phyloP scores from a whole-genome alignment of 2,329 filamentous ascomycete species.

The Trichoderma atroviride region DNA sequence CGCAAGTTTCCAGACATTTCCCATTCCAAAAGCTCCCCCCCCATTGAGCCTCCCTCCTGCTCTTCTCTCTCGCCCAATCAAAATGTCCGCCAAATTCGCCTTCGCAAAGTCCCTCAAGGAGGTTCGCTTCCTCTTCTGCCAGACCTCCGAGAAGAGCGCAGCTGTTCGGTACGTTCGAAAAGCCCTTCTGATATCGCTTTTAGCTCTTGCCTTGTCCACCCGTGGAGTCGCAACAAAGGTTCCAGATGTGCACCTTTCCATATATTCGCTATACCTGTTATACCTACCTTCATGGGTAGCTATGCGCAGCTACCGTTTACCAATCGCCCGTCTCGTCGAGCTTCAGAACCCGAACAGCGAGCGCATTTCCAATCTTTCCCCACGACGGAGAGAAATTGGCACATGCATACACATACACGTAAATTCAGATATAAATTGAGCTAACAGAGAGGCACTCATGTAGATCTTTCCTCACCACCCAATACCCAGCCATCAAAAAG shows the following conservation, averaged over 20 bases:
- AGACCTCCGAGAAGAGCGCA: slow-evolving; percentile 88
- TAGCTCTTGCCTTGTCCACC: neutral
- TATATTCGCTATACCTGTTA: neutral
- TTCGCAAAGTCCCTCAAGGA: slow-evolving; percentile 90
- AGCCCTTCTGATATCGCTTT: neutral
- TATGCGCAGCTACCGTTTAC: neutral
- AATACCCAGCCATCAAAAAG: slow-evolving; percentile 99
- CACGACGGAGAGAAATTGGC: neutral
- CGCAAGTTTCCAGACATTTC: neutral
- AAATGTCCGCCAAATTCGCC: slow-evolving; percentile 89
- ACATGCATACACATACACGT: neutral
- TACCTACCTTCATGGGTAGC: neutral
- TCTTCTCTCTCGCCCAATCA: slow-evolving; percentile 32
- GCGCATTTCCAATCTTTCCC: neutral
- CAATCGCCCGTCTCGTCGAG: neutral
- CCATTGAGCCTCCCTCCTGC: neutral
- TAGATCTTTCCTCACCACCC: slow-evolving; percentile 85
- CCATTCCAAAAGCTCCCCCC: neutral
- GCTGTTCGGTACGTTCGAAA: slow-evolving; percentile 70
- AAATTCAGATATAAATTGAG: neutral
- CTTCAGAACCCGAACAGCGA: neutral
- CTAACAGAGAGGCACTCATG: slow-evolving; percentile 28
- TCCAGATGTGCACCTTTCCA: neutral
- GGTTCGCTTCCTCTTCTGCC: slow-evolving; percentile 96
- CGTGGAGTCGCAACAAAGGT: neutral